A percentile compares a stretch with the other conserved stretches of the same genome.
Evolutionary conservation across 1,284 basidiomycete species (phyloP).

Genomic region (Leccinum insigne): DNA sequence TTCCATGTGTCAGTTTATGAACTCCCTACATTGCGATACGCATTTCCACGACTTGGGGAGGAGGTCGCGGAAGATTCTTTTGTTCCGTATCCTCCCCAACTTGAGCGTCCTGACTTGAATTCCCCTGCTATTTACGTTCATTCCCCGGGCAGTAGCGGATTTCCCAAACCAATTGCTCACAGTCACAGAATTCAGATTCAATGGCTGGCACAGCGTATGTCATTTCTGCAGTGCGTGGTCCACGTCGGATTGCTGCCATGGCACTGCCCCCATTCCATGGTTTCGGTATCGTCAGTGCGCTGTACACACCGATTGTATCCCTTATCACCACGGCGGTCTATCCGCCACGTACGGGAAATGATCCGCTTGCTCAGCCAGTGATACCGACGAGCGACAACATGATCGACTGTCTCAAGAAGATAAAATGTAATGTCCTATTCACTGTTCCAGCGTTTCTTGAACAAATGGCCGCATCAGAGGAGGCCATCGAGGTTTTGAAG

Average conservation of each 20-base stretch:
- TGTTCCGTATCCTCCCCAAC: slow-evolving; percentile 24
- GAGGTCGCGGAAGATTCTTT: slow-evolving; percentile 31
- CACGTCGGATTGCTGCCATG: slow-evolving; percentile 27
- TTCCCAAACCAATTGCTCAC: slow-evolving; percentile 35
- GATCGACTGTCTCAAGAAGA: slow-evolving; percentile 12
- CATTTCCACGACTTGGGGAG: slow-evolving; percentile 35
- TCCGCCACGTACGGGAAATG: slow-evolving; percentile 12
- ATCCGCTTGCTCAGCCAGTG: slow-evolving; percentile 15
- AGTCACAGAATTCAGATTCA: slow-evolving; percentile 27
- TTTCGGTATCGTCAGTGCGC: slow-evolving; percentile 18
- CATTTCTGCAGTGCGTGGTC: not conserved
- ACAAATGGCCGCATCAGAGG: not conserved
- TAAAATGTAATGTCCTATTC: not conserved
- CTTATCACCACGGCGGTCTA: slow-evolving; percentile 16
- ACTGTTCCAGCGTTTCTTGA: not conserved
- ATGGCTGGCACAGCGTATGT: slow-evolving; percentile 17
- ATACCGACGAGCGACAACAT: slow-evolving; percentile 21
- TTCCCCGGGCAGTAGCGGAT: slow-evolving; percentile 41
- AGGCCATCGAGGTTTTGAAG: not conserved
- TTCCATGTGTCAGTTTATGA: slow-evolving; percentile 22
- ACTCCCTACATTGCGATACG: slow-evolving; percentile 28
- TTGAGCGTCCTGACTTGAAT: slow-evolving; percentile 12
- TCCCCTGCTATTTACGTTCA: slow-evolving; percentile 34
- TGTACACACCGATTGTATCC: slow-evolving; percentile 19
- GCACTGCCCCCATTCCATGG: slow-evolving; percentile 29